Conservation (phyloP, 225 moss, liverwort and hornwort species). For the Bryum argenteum region DNA sequence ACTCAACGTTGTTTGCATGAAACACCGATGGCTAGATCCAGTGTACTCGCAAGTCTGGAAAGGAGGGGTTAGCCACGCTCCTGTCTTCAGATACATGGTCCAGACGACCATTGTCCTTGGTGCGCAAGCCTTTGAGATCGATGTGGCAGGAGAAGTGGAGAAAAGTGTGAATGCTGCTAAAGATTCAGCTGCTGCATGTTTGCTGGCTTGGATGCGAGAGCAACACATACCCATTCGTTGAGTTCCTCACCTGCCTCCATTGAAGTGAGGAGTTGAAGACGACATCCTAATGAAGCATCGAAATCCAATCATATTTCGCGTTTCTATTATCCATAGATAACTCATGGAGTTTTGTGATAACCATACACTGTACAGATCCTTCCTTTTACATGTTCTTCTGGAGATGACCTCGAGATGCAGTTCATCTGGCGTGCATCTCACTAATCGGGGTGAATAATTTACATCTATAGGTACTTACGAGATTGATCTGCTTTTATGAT, state of each 20-base stretch:
- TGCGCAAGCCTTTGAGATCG: constrained; percentile 53
- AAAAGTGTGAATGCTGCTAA: constrained; percentile 65
- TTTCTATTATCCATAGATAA: neutral
- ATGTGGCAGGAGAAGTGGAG: constrained; percentile 68
- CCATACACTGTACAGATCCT: neutral
- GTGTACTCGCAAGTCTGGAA: constrained; percentile 36
- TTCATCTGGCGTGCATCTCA: neutral
- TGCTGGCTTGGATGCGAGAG: constrained; percentile 62
- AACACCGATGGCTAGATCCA: constrained; percentile 56
- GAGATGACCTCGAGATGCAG: neutral
- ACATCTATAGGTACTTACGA: too few species aligned
- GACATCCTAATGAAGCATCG: too few species aligned
- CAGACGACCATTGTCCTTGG: constrained; percentile 39
- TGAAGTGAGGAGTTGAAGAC: neutral
- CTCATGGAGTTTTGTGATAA: neutral
- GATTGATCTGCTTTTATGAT: too few species aligned
- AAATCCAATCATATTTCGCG: neutral
- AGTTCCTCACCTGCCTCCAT: neutral
- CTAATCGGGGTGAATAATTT: neutral
- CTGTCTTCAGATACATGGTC: constrained; percentile 61
- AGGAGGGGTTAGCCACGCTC: constrained; percentile 55
- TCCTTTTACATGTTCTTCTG: neutral
- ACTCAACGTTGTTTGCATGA: constrained; percentile 56
- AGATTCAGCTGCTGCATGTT: constrained; percentile 80
- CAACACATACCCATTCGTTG: constrained; percentile 34